A percentile compares a stretch with the other conserved stretches of the same genome.
These are phyloP conservation scores for Candida pseudoviswanathii DNA, from an alignment of 1,139 yeast genomes.

Conservation along the genomic window DNA sequence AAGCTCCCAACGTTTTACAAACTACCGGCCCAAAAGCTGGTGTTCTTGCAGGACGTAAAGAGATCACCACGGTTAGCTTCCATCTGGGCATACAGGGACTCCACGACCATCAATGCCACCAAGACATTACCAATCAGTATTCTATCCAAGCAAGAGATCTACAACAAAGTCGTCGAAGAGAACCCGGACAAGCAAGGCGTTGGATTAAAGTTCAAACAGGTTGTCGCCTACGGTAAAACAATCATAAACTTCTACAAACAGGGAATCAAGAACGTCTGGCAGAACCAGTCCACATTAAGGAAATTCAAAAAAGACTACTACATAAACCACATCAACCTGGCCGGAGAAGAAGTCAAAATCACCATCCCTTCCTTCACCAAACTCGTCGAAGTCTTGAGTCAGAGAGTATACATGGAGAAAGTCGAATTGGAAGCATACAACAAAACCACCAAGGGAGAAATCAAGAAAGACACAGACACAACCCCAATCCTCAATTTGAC, in stretches of 20 bases:
- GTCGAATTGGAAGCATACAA: constrained; percentile 26
- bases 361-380: constrained; percentile 27
- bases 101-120: constrained; percentile 29
- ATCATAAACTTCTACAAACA: constrained; percentile 49
- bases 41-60: constrained; percentile 16
- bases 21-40: constrained; percentile 20
- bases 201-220: constrained; percentile 35
- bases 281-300: constrained; percentile 29
- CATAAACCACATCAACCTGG: constrained; percentile 25
- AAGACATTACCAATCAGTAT: constrained; percentile 42
- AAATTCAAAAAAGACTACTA: constrained; percentile 24
- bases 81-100: constrained; percentile 17
- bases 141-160: constrained; percentile 32
- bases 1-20: constrained; percentile 12
- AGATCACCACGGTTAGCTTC: constrained; percentile 20
- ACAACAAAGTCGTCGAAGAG: constrained; percentile 26
- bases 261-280: constrained; percentile 57
- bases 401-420: constrained; percentile 32
- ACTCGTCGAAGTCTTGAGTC: constrained; percentile 39
- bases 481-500: constrained; percentile 37
- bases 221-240: constrained; percentile 39
- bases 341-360: constrained; percentile 28
- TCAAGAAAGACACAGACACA: constrained; percentile 18
- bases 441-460: constrained; percentile 21
- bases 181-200: constrained; percentile 23